phyloP scores from a whole-genome alignment of 2,329 filamentous ascomycete genomes.

The Aureobasidium lini region DNA sequence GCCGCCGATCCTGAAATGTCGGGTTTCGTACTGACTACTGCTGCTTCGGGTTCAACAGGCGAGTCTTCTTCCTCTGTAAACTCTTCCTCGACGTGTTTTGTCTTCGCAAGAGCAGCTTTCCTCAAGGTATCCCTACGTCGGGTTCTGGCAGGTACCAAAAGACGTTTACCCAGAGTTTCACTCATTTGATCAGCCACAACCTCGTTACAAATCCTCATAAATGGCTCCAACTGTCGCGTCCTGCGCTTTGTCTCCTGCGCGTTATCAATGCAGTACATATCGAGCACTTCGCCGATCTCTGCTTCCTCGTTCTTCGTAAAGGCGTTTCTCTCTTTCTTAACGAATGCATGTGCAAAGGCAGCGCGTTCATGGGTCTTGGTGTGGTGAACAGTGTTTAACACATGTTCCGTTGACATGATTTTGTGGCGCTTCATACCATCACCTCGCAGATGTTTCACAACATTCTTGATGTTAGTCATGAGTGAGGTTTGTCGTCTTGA shows the following conservation, averaged over 20 bases:
- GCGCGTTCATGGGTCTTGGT: neutral
- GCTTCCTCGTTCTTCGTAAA: neutral
- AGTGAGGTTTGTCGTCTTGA: neutral
- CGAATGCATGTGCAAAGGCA: conserved; percentile 4
- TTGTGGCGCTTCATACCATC: neutral
- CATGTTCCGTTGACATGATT: neutral
- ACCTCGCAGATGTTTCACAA: neutral
- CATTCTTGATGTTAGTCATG: neutral
- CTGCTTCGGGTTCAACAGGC: neutral
- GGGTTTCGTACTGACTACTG: neutral
- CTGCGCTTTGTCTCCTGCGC: neutral
- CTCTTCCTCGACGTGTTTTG: neutral
- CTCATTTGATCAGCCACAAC: neutral
- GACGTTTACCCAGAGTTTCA: neutral
- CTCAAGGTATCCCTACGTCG: neutral
- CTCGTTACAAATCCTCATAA: neutral
- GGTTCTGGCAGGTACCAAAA: neutral
- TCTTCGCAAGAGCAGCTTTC: neutral
- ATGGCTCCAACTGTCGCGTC: neutral
- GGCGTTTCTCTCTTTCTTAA: neutral
- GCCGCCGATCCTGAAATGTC: neutral
- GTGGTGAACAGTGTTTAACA: neutral
- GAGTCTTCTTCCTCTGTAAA: neutral
- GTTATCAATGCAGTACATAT: neutral
- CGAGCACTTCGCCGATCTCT: neutral